A percentile compares a stretch with the other conserved stretches of the same genome.
phyloP scores from a whole-genome alignment of 2,329 filamentous ascomycete genomes.

The Neoscytalidium dimidiatum region DNA sequence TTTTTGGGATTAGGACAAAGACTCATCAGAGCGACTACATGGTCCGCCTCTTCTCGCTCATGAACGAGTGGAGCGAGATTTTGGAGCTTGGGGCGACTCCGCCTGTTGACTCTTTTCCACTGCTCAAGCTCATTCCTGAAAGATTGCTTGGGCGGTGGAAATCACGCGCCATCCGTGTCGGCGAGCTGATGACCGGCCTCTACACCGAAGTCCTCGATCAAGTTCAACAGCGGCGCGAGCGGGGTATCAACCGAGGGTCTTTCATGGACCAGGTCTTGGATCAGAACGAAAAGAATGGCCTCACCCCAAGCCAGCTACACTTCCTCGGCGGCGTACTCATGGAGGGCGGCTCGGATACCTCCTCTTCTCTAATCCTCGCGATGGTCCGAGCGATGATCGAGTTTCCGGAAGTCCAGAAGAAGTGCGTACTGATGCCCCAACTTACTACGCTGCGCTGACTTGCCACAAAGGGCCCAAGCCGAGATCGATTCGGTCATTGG shows the following conservation, averaged over 20 bases:
- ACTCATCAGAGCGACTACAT: constrained; percentile 30
- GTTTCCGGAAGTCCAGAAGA: constrained; percentile 31
- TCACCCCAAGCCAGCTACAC: constrained; percentile 28
- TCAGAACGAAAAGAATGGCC: constrained; percentile 17
- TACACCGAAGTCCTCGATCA: constrained; percentile 25
- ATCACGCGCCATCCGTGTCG: constrained; percentile 19
- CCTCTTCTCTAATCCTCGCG: constrained; percentile 36
- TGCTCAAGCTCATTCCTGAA: constrained; percentile 43
- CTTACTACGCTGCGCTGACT: neutral
- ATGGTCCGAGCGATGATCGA: constrained; percentile 36
- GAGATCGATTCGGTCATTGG: constrained; percentile 35
- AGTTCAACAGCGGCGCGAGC: constrained; percentile 25
- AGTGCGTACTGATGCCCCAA: neutral
- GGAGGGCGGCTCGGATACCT: constrained; percentile 42
- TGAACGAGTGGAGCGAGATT: constrained; percentile 45
- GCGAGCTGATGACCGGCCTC: constrained; percentile 22
- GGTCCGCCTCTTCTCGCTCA: constrained; percentile 41
- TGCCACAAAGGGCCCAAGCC: constrained; percentile 25
- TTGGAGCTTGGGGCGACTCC: constrained; percentile 51
- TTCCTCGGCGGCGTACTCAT: constrained; percentile 40
- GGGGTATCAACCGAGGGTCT: constrained; percentile 26
- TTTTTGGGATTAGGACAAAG: no score
- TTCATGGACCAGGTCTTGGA: constrained; percentile 30
- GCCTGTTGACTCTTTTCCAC: constrained; percentile 49
- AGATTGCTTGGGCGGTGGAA: constrained; percentile 22